A percentile compares a stretch with the other conserved stretches of the same genome.
Conservation (phyloP, 768 basidiomycete species). For the Tylopilus vinaceipallidus region DNA sequence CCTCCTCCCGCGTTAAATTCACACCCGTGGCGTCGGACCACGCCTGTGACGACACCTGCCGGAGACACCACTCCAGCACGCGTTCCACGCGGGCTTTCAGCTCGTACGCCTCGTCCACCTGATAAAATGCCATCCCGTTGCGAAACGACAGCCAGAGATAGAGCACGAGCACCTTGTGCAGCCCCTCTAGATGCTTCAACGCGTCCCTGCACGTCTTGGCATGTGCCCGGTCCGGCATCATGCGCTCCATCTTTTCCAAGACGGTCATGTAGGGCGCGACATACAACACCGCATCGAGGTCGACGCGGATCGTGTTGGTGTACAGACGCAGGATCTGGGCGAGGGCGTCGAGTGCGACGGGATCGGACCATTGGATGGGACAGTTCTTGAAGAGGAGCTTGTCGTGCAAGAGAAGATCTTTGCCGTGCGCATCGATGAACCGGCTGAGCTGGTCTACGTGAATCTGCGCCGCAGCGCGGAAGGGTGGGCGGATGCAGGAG, state of each 20-base stretch:
- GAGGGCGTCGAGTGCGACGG: constrained; percentile 18
- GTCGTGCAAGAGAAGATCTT: constrained; percentile 43
- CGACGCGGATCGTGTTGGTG: constrained; percentile 23
- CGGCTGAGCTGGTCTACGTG: constrained; percentile 33
- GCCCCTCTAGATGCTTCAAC: constrained; percentile 53
- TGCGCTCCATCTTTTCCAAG: constrained; percentile 23
- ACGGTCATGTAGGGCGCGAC: constrained; percentile 21
- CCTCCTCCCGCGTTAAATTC: too few species aligned
- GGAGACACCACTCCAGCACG: constrained; percentile 63
- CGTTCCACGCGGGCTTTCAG: constrained; percentile 64
- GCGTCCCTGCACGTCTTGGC: constrained; percentile 13
- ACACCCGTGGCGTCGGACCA: neutral
- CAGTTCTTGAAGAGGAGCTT: constrained; percentile 43
- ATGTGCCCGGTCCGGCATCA: constrained; percentile 15
- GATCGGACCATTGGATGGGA: constrained; percentile 22
- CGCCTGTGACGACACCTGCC: constrained; percentile 35
- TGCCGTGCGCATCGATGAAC: constrained; percentile 42
- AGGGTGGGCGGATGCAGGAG: constrained; percentile 42
- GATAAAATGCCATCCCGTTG: constrained; percentile 61
- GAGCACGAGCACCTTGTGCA: constrained; percentile 72
- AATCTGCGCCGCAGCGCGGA: constrained; percentile 36
- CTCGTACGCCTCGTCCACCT: constrained; percentile 45
- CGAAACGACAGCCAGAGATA: constrained; percentile 88
- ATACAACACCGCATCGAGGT: constrained; percentile 19
- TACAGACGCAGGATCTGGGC: constrained; percentile 35